Percentiles rank a stretch among this genome's conserved stretches.
phyloP scores from a whole-genome alignment of 1,284 basidiomycete species.

The Cronartium ribicola region DNA sequence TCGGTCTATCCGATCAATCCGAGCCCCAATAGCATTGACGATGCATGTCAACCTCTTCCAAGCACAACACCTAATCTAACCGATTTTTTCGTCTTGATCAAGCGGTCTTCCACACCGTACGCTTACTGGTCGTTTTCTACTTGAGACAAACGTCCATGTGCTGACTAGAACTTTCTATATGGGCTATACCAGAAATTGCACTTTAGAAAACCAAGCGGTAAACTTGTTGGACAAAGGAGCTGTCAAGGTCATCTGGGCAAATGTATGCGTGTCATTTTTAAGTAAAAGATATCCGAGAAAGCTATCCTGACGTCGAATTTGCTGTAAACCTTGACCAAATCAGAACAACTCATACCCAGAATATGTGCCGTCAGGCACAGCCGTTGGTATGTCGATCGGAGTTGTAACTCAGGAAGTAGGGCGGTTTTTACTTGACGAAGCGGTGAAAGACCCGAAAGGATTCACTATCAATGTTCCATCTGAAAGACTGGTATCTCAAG shows the following conservation, averaged over 20 bases:
- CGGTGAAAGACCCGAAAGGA: slow-evolving; percentile 10
- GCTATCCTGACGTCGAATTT: not conserved
- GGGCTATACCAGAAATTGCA: slow-evolving; percentile 16
- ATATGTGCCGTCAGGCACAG: slow-evolving; percentile 28
- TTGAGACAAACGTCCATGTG: not conserved
- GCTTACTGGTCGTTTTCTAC: not conserved
- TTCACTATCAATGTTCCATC: slow-evolving; percentile 23
- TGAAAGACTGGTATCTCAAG: slow-evolving; percentile 21
- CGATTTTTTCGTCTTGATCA: slow-evolving; percentile 29
- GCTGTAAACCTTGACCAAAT: not conserved
- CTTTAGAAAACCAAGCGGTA: slow-evolving; percentile 26
- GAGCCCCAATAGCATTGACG: slow-evolving; percentile 16
- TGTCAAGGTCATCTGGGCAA: slow-evolving; percentile 27
- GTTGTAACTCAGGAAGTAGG: slow-evolving; percentile 33
- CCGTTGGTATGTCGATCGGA: slow-evolving; percentile 27
- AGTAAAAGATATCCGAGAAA: not conserved
- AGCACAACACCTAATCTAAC: slow-evolving; percentile 12
- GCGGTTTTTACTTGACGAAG: slow-evolving; percentile 13
- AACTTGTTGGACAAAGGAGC: slow-evolving; percentile 21
- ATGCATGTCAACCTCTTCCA: slow-evolving; percentile 31
- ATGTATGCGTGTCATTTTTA: slow-evolving; percentile 13
- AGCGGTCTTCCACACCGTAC: slow-evolving; percentile 35
- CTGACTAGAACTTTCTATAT: not conserved
- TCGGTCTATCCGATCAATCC: slow-evolving; percentile 30
- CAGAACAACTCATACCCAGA: slow-evolving; percentile 40